Evolutionary conservation across 148 eudicot genomes (phyloP).

Genomic region (Chenopodium suecicum): DNA sequence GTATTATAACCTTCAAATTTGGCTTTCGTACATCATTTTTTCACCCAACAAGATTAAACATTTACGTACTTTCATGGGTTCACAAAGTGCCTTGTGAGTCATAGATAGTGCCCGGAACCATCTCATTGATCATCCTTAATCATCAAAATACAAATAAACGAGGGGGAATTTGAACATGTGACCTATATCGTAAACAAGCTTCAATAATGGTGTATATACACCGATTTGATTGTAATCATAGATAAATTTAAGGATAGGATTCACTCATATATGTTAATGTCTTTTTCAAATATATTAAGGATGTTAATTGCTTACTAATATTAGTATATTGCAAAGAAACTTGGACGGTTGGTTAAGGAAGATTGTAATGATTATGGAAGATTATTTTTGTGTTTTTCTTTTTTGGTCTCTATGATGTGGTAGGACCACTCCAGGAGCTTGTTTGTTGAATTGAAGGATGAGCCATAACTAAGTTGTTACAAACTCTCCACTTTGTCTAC

Average conservation of each 20-base stretch:
- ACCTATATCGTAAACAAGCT: too few species aligned
- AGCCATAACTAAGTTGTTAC: constrained; percentile 2
- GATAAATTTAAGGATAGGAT: neutral
- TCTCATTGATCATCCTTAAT: too few species aligned
- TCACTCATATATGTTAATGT: neutral
- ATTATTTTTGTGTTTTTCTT: neutral
- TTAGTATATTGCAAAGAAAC: constrained; percentile 13
- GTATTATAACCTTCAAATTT: too few species aligned
- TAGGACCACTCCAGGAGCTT: constrained; percentile 20
- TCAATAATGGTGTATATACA: neutral
- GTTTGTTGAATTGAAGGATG: constrained; percentile 12
- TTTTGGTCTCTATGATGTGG: constrained; percentile 7
- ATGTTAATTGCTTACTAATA: neutral
- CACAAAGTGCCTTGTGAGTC: too few species aligned
- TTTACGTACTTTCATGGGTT: too few species aligned
- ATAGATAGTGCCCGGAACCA: too few species aligned
- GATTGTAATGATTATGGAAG: constrained; percentile 28
- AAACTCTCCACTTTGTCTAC: constrained; percentile 8
- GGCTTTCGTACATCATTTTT: too few species aligned
- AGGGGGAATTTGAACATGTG: too few species aligned
- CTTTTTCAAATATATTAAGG: constrained; percentile 10
- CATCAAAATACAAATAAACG: too few species aligned
- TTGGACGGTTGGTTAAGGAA: constrained; percentile 34
- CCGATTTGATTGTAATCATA: neutral
- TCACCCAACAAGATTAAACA: too few species aligned